Conservation (phyloP, 352 stramenopile species). For the Blastocystis sp. region DNA sequence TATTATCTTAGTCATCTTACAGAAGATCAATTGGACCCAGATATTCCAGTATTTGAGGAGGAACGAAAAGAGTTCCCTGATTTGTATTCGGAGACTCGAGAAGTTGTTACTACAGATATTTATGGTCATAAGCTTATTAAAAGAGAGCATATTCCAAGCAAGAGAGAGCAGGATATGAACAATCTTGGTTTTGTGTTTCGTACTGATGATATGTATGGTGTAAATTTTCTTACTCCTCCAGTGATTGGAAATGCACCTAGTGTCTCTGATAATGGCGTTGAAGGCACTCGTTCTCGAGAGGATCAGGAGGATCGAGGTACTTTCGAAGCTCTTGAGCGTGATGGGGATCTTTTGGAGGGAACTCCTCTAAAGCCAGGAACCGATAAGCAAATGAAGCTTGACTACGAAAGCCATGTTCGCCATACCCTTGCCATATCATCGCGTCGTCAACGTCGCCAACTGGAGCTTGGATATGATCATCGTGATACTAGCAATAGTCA, state of each 20-base stretch:
- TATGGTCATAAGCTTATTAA: background rate
- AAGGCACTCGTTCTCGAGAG: background rate
- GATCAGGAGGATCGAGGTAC: background rate
- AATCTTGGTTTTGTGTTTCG: background rate
- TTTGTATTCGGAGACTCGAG: background rate
- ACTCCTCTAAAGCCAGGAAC: background rate
- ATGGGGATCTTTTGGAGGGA: background rate
- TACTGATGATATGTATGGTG: background rate
- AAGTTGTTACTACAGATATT: background rate
- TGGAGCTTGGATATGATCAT: constrained; percentile 3
- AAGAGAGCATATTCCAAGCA: background rate
- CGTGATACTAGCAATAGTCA: background rate
- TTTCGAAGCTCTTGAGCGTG: background rate
- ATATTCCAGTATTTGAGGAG: background rate
- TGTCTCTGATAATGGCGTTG: background rate
- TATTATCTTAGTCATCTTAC: background rate
- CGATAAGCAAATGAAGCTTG: background rate
- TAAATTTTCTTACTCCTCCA: background rate
- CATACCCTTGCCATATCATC: background rate
- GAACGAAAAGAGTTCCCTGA: background rate
- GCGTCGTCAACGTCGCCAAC: background rate
- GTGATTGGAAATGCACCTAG: background rate
- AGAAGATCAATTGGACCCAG: background rate
- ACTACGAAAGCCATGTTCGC: background rate
- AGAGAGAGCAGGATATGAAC: background rate